Evolutionary conservation across 805 yeast species (phyloP).

Genomic region (Candida glaebosa): DNA sequence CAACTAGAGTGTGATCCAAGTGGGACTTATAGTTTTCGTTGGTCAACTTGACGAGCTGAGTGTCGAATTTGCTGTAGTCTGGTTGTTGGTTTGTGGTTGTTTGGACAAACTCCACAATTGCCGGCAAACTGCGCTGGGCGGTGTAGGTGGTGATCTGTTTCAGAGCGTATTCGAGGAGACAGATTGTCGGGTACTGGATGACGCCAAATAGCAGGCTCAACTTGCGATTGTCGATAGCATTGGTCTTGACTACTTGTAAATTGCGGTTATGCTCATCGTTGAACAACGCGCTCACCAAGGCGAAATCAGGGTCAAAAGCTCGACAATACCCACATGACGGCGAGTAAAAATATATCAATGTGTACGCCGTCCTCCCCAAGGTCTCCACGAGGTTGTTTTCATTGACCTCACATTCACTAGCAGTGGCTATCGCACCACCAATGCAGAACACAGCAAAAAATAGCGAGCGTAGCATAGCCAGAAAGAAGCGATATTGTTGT

Average conservation of each 20-base stretch:
- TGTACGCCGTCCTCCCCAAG: constrained; percentile 22
- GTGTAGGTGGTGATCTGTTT: constrained; percentile 36
- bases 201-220: constrained; percentile 39
- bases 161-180: constrained; percentile 41
- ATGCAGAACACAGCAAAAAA: neutral
- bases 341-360: constrained; percentile 47
- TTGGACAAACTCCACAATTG: constrained; percentile 20
- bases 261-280: constrained; percentile 31
- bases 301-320: constrained; percentile 29
- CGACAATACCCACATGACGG: constrained; percentile 33
- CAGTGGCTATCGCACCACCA: neutral
- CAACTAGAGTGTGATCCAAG: constrained; percentile 17
- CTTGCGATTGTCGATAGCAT: constrained; percentile 24
- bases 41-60: constrained; percentile 14
- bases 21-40: constrained; percentile 6
- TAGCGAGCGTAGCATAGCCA: neutral
- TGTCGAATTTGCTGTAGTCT: constrained; percentile 18
- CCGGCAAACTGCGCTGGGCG: constrained; percentile 14
- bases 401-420: neutral
- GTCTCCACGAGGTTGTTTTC: constrained; percentile 10
- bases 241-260: constrained; percentile 31
- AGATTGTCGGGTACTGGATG: constrained; percentile 46
- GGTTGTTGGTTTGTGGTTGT: constrained; percentile 17
- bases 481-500: no score
- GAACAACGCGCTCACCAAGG: constrained; percentile 41